A percentile compares a stretch with the other conserved stretches of the same genome.
Conservation (phyloP, 176 grass and related monocot species). For the Avena atlantica region DNA sequence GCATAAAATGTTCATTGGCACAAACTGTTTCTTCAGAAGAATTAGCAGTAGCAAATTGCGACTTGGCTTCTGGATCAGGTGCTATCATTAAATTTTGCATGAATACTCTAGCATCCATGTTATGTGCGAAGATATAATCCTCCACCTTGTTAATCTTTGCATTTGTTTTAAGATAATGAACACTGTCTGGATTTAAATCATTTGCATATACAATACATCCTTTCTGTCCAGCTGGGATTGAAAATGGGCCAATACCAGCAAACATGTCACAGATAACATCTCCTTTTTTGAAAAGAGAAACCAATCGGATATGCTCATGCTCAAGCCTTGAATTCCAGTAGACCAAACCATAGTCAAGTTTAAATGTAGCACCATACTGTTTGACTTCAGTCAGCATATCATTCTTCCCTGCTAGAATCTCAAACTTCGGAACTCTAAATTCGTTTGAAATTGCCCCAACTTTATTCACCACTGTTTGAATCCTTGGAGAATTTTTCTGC, state of each 20-base stretch:
- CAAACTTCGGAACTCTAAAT: slow-evolving; percentile 91
- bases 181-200: slow-evolving; percentile 91
- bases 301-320: slow-evolving; percentile 86
- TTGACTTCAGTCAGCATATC: slow-evolving; percentile 95
- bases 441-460: slow-evolving; percentile 94
- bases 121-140: slow-evolving; percentile 72
- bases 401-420: slow-evolving; percentile 81
- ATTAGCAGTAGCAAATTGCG: slow-evolving; percentile 28
- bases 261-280: slow-evolving; percentile 96
- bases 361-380: slow-evolving; percentile 95
- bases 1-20: slow-evolving; percentile 44
- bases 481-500: slow-evolving; percentile 96
- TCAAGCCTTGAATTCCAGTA: slow-evolving; percentile 99
- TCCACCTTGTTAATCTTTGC: slow-evolving; percentile 88
- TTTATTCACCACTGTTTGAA: slow-evolving; percentile 94
- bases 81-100: slow-evolving; percentile 64
- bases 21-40: slow-evolving; percentile 7
- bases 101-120: slow-evolving; percentile 92
- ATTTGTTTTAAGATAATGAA: slow-evolving; percentile 80
- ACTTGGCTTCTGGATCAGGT: slow-evolving; percentile 49
- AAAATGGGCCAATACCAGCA: slow-evolving; percentile 94
- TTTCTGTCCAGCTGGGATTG: slow-evolving; percentile 84
- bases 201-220: slow-evolving; percentile 91
- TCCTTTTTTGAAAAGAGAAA: slow-evolving; percentile 92
- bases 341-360: slow-evolving; percentile 90